Percentiles rank a stretch among this genome's conserved stretches.
Evolutionary conservation across 169 alveolate species (phyloP).

Genomic region (Cryptosporidium bovis): DNA sequence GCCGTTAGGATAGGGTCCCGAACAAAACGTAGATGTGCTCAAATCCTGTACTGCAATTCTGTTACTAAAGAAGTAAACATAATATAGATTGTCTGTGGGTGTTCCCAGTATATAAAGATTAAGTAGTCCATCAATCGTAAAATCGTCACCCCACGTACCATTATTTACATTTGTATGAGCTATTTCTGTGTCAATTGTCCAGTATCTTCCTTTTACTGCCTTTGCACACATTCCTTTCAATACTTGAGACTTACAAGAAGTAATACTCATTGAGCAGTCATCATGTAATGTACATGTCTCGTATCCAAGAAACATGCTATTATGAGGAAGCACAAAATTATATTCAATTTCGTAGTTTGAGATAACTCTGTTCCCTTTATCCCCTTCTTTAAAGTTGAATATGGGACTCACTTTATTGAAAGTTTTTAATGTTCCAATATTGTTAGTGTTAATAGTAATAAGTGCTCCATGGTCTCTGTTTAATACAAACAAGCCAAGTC

Average conservation of each 20-base stretch:
- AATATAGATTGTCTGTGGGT: neutral
- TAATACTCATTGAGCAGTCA: constrained; percentile 18
- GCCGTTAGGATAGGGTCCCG: constrained; percentile 46
- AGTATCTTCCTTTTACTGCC: constrained; percentile 5
- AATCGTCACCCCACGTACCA: constrained; percentile 35
- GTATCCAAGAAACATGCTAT: constrained; percentile 34
- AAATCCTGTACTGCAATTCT: constrained; percentile 56
- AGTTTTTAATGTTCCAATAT: neutral
- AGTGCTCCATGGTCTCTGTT: constrained; percentile 24
- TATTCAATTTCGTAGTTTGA: neutral
- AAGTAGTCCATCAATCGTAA: constrained; percentile 1
- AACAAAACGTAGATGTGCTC: neutral
- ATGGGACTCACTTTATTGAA: constrained; percentile 25
- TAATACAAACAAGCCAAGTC: constrained; percentile 11
- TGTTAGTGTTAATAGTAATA: constrained; percentile 11
- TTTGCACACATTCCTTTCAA: constrained; percentile 36
- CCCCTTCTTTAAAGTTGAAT: neutral
- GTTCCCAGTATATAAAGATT: constrained; percentile 5
- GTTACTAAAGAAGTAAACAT: constrained; percentile 31
- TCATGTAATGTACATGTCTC: constrained; percentile 1
- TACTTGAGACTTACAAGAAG: constrained; percentile 19
- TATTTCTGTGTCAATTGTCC: constrained; percentile 26
- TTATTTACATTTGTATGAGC: constrained; percentile 9
- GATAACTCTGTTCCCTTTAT: neutral
- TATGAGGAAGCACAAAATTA: constrained; percentile 11